These are phyloP conservation scores for Pichia phayaonensis DNA, from an alignment of 805 yeast genomes.

Conservation along the genomic window DNA sequence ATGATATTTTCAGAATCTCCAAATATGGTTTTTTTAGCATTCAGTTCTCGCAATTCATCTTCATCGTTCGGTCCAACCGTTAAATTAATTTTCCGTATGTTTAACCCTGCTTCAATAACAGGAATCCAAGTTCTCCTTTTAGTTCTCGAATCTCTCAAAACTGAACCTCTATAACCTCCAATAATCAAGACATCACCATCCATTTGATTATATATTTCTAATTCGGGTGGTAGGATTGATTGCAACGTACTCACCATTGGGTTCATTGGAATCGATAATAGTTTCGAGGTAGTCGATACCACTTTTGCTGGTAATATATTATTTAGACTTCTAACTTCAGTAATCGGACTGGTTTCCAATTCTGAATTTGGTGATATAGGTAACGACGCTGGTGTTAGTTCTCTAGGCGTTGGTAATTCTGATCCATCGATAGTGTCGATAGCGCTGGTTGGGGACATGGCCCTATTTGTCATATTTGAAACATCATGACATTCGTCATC, in stretches of 20 bases:
- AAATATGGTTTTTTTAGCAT: slow-evolving; percentile 33
- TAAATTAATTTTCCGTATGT: slow-evolving; percentile 60
- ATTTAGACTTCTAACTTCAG: not conserved
- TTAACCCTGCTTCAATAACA: slow-evolving; percentile 68
- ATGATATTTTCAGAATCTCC: not conserved
- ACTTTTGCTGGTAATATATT: not conserved
- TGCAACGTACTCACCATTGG: slow-evolving; percentile 3
- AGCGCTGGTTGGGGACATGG: not conserved
- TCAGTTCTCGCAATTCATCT: slow-evolving; percentile 43
- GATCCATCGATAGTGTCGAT: no score
- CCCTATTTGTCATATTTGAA: not conserved
- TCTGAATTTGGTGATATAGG: not conserved
- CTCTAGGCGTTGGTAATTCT: not conserved
- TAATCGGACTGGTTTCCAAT: not conserved
- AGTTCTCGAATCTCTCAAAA: slow-evolving; percentile 58
- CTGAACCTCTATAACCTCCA: slow-evolving; percentile 88
- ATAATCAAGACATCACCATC: slow-evolving; percentile 74
- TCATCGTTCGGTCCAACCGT: slow-evolving; percentile 63
- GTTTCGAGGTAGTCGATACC: not conserved
- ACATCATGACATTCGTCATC: not conserved
- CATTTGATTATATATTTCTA: slow-evolving; percentile 47
- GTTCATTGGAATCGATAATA: slow-evolving; percentile 1
- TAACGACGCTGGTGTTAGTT: no score
- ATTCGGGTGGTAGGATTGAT: slow-evolving; percentile 14
- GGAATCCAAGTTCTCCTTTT: slow-evolving; percentile 79